A percentile compares a stretch with the other conserved stretches of the same genome.
phyloP scores from a whole-genome alignment of 2,329 filamentous ascomycete genomes.

The Hypoxylon sp. region DNA sequence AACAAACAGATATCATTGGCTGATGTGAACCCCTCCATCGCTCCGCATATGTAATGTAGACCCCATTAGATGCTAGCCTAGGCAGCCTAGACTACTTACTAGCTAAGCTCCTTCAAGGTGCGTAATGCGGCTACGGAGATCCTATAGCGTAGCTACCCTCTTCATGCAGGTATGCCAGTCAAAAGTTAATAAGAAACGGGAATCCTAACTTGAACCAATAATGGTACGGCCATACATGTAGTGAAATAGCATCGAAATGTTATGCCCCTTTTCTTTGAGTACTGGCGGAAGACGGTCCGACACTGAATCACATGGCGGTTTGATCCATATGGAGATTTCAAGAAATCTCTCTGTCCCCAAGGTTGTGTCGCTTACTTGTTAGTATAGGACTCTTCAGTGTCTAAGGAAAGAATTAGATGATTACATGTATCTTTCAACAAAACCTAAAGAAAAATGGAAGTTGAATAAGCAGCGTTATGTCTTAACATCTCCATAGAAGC shows the following conservation, averaged over 20 bases:
- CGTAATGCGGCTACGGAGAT: constrained; percentile 30
- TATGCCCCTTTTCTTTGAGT: neutral
- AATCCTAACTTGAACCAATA: constrained; percentile 1
- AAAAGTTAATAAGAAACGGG: neutral
- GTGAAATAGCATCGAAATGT: neutral
- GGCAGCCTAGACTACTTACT: too few species aligned
- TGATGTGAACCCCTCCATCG: neutral
- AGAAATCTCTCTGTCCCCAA: neutral
- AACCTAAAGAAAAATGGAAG: too few species aligned
- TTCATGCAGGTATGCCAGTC: neutral
- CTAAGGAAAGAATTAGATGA: neutral
- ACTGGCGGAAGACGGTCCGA: neutral
- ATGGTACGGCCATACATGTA: neutral
- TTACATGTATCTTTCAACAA: too few species aligned
- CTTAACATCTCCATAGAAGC: too few species aligned
- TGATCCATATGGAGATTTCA: constrained; percentile 1
- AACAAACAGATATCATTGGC: constrained; percentile 14
- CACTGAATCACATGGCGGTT: neutral
- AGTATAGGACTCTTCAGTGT: neutral
- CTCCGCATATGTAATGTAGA: constrained; percentile 18
- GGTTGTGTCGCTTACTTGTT: neutral
- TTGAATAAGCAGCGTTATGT: too few species aligned
- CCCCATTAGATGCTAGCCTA: constrained; percentile 3
- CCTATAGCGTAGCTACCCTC: neutral
- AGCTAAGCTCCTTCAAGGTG: constrained; percentile 19